Conservation (phyloP, 495 filamentous ascomycete genomes). For the Neurospora sp. region DNA sequence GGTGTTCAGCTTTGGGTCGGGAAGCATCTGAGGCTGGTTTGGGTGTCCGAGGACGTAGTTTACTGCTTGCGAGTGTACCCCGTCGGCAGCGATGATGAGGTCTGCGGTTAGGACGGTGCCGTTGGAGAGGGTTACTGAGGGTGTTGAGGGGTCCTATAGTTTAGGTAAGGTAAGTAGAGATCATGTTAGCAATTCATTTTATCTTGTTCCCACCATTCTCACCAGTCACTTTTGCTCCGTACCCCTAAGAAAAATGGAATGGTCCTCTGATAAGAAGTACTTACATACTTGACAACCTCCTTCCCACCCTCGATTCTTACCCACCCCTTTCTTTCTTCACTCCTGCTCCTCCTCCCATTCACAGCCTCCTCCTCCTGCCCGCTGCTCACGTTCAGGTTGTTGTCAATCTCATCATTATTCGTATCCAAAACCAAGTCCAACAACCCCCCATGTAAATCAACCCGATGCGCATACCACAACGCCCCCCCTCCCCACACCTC, state of each 20-base stretch:
- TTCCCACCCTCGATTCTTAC: conserved; percentile 20
- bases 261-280: background rate
- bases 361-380: background rate
- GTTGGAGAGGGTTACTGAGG: conserved; percentile 29
- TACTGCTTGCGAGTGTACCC: conserved; percentile 30
- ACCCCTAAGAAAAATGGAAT: too few species aligned
- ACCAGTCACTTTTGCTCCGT: background rate
- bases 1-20: conserved; percentile 21
- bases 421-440: conserved; percentile 22
- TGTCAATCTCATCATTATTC: background rate
- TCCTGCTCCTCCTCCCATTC: background rate
- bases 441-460: conserved; percentile 33
- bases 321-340: conserved; percentile 4
- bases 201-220: too few species aligned
- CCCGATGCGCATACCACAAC: conserved; percentile 10
- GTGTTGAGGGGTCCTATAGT: conserved; percentile 22
- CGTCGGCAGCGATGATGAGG: conserved; percentile 40
- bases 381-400: background rate
- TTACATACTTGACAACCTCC: conserved; percentile 13
- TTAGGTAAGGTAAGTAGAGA: background rate
- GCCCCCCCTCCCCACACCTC: conserved; percentile 2
- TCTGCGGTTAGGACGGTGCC: conserved; percentile 25
- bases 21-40: conserved; percentile 6
- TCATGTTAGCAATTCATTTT: background rate
- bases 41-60: conserved; percentile 15